phyloP scores from a whole-genome alignment of 2,329 filamentous ascomycete species.

The Calonectria henricotiae region DNA sequence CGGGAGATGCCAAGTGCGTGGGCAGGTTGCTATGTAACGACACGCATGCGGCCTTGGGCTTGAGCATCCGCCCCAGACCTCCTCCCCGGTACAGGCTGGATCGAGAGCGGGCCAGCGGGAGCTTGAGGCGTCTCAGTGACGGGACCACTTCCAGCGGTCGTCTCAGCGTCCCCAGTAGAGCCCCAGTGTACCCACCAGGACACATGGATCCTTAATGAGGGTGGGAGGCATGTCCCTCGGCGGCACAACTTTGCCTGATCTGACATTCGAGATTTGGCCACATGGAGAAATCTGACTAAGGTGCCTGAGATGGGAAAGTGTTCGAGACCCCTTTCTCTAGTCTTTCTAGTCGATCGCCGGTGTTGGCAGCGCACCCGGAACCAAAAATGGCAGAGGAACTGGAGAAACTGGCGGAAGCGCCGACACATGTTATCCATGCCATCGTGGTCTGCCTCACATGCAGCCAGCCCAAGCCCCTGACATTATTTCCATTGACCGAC shows the following conservation, averaged over 20 bases:
- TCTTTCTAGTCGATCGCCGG: background rate
- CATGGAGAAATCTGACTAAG: constrained; percentile 16
- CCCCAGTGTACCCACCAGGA: constrained; percentile 1
- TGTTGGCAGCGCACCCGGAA: background rate
- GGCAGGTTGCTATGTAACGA: constrained; percentile 4
- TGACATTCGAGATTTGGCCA: constrained; percentile 15
- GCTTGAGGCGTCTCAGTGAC: constrained; percentile 31
- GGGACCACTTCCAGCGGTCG: constrained; percentile 34
- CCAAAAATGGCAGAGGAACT: background rate
- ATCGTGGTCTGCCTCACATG: constrained; percentile 28
- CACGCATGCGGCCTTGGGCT: constrained; percentile 20
- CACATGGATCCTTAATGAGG: constrained; percentile 12
- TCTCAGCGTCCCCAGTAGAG: constrained; percentile 32
- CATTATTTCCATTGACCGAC: constrained; percentile 31
- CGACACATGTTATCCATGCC: constrained; percentile 38
- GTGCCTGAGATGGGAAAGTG: constrained; percentile 4
- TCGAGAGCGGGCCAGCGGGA: constrained; percentile 32
- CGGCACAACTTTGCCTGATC: constrained; percentile 16
- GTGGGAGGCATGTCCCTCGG: constrained; percentile 7
- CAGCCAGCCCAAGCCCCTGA: constrained; percentile 25
- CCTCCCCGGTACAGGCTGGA: constrained; percentile 10
- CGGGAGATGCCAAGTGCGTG: constrained; percentile 28
- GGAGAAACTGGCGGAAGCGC: constrained; percentile 9
- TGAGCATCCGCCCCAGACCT: background rate
- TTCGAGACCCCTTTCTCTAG: background rate